Conservation (phyloP, 805 yeast genomes). For the Candida vartiovaarae region DNA sequence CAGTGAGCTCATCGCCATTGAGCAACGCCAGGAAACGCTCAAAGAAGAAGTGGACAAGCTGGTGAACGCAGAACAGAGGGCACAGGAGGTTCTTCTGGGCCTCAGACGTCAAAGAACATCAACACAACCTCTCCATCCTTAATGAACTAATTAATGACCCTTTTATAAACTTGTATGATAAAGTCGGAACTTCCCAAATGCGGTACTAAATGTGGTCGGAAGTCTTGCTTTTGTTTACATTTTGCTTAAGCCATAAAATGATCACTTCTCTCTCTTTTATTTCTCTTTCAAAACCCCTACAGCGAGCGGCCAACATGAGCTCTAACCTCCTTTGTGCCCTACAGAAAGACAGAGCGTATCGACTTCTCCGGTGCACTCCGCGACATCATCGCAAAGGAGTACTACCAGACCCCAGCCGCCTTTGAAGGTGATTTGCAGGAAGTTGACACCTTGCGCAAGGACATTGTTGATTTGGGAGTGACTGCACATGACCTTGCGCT, state of each 20-base stretch:
- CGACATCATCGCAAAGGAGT: slow-evolving; percentile 40
- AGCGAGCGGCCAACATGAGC: slow-evolving; percentile 6
- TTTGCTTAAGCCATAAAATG: neutral
- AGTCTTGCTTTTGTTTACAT: slow-evolving; percentile 3
- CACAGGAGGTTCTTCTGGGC: slow-evolving; percentile 17
- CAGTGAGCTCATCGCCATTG: slow-evolving; percentile 10
- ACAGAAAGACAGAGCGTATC: slow-evolving; percentile 37
- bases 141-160: no score
- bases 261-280: no score
- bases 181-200: neutral
- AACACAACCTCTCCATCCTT: no score
- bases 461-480: slow-evolving; percentile 29
- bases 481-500: slow-evolving; percentile 30
- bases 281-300: no score
- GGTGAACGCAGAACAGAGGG: slow-evolving; percentile 17
- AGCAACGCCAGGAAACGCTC: slow-evolving; percentile 9
- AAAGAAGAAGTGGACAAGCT: slow-evolving; percentile 20
- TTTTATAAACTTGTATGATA: neutral
- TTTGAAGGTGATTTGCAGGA: slow-evolving; percentile 36
- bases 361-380: slow-evolving; percentile 34
- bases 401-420: slow-evolving; percentile 36
- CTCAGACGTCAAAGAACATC: slow-evolving; percentile 1
- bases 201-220: neutral
- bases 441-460: slow-evolving; percentile 38
- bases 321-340: slow-evolving; percentile 43